Evolutionary conservation across 352 stramenopile species (phyloP), one percentile per base, ranked within the genome.

Genomic region (Halophytophthora batemanensis): DNA sequence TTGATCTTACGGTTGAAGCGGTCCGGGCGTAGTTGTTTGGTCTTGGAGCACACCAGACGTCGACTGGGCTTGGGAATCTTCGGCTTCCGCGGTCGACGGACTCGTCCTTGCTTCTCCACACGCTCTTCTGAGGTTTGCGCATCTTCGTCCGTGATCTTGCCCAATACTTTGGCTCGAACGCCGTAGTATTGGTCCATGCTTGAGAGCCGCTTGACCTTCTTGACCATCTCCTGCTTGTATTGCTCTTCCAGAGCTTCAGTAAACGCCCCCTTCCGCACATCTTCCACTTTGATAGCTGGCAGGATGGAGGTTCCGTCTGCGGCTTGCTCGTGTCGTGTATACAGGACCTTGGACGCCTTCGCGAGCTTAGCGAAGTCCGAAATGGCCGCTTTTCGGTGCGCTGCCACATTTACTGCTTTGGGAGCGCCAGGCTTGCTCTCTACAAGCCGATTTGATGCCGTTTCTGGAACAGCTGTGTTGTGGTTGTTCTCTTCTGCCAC

Each of bases 1-100:
- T 92, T 90, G 47, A 91, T 89, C 53, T 82, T 80, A n/a, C 81
- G 71, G 31, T 86, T 89, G 50, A 94, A 86, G 28, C 79, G 73
- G 22, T 86, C 80, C 0, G 77, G 77, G 15, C 68, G 73, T 28
- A 66, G 68, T 29, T 85, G 68, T n/a, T 61, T 76, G 2, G 51
- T 71, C 40, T 81, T 84, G 13, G 60, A 60, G 18, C 54, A 75
- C 36, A 77, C 13, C 18, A 71, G 43, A 8, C 62, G 49, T 15
- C 71, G 73, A 33, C 57, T 57, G 1, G 68, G 66, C 44, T 87
- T 88, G 17, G 80, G 80, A 46, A 90, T 87, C 57, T 77, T 81
- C 0, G 80, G 77, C n/a, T 90, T 90, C 17, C 75, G 57, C 29
- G 75, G 73, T 36, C 68, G 61, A 42, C 50, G 33, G 5, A 61